Percentiles rank a stretch among this genome's conserved stretches.
Evolutionary conservation across 768 basidiomycete genomes (phyloP).

Genomic region (Lactarius akahatsu): DNA sequence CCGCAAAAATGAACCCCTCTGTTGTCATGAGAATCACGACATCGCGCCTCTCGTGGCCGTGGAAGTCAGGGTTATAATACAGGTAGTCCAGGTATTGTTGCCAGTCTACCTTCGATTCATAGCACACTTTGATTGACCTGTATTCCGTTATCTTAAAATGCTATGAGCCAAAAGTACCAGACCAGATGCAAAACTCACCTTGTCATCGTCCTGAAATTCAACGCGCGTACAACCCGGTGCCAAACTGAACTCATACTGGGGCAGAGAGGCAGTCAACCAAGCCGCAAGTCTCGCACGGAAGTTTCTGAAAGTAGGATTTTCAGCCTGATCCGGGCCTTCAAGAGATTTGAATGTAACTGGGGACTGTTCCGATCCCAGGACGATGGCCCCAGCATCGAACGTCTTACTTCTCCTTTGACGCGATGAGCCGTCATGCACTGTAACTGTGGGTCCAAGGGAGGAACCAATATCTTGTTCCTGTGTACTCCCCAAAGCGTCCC

Average conservation of each 20-base stretch:
- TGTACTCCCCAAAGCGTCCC: too few species aligned
- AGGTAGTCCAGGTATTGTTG: conserved; percentile 21
- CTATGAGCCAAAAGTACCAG: background rate
- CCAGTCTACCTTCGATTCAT: conserved; percentile 19
- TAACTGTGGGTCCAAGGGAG: too few species aligned
- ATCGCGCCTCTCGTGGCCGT: conserved; percentile 28
- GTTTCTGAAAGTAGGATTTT: background rate
- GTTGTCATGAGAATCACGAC: conserved; percentile 33
- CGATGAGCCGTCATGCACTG: background rate
- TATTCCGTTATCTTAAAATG: conserved; percentile 27
- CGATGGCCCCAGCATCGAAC: background rate
- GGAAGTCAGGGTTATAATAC: conserved; percentile 29
- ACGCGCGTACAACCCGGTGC: background rate
- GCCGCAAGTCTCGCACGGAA: background rate
- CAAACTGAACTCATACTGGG: background rate
- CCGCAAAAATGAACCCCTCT: conserved; percentile 29
- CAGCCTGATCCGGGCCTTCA: background rate
- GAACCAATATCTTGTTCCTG: too few species aligned
- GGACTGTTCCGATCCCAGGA: background rate
- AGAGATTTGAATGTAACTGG: background rate
- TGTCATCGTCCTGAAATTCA: background rate
- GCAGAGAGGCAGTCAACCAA: background rate
- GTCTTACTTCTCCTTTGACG: background rate
- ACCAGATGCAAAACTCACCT: background rate
- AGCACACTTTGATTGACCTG: conserved; percentile 24